Conservation (phyloP, 352 stramenopile species). For the Pythium aristosporum region DNA sequence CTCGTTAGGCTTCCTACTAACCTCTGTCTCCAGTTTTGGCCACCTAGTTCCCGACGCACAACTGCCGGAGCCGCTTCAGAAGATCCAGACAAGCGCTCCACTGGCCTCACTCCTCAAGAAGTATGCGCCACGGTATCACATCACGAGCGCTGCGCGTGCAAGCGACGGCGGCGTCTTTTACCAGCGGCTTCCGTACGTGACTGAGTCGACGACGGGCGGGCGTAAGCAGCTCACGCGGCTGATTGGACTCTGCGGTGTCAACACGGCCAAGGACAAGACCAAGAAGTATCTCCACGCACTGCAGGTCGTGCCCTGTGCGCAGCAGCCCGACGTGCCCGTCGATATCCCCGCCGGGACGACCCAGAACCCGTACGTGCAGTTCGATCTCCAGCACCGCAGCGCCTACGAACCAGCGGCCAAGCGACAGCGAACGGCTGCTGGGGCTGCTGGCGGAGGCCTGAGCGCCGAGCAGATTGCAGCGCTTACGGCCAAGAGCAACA, state of each 20-base stretch:
- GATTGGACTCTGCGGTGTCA: slow-evolving; percentile 67
- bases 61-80: slow-evolving; percentile 48
- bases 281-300: slow-evolving; percentile 83
- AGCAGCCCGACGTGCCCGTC: slow-evolving; percentile 36
- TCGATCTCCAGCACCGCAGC: slow-evolving; percentile 17
- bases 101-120: slow-evolving; percentile 40
- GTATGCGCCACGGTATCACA: slow-evolving; percentile 72
- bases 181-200: slow-evolving; percentile 80
- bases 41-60: slow-evolving; percentile 60
- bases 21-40: slow-evolving; percentile 25
- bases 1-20: background rate
- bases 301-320: slow-evolving; percentile 45
- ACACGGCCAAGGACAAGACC: slow-evolving; percentile 60
- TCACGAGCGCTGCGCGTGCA: slow-evolving; percentile 37
- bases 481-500: slow-evolving; percentile 47
- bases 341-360: slow-evolving; percentile 74
- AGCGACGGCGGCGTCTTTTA: slow-evolving; percentile 65
- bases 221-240: slow-evolving; percentile 68
- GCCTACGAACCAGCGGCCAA: slow-evolving; percentile 37
- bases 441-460: slow-evolving; percentile 27
- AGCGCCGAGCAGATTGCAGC: slow-evolving; percentile 67
- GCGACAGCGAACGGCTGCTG: slow-evolving; percentile 33
- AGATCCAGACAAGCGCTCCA: slow-evolving; percentile 26
- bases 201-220: slow-evolving; percentile 37
- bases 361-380: slow-evolving; percentile 62